phyloP scores from a whole-genome alignment of 2,329 filamentous ascomycete species.

The Tolypocladium amazonense region DNA sequence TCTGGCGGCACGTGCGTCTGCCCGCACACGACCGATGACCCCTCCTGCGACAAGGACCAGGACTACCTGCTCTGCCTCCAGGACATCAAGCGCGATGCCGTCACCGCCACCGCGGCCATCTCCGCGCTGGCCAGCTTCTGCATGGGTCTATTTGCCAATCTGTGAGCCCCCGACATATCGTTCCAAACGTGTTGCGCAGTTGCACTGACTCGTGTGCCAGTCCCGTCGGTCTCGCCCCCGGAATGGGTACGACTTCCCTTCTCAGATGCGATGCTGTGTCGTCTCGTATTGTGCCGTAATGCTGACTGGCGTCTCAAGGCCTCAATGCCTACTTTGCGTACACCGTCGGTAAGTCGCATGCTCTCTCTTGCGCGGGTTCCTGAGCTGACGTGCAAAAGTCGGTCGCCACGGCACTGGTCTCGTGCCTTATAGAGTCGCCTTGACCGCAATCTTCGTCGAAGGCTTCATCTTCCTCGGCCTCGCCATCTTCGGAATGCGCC shows the following conservation, averaged over 20 bases:
- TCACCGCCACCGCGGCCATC: constrained; percentile 79
- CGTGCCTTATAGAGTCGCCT: constrained; percentile 63
- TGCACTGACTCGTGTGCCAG: constrained; percentile 7
- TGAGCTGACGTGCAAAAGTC: constrained; percentile 29
- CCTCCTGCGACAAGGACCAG: constrained; percentile 39
- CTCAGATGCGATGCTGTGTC: neutral
- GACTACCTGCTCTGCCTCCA: constrained; percentile 54
- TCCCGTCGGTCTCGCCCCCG: constrained; percentile 28
- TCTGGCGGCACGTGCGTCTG: constrained; percentile 71
- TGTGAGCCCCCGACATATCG: constrained; percentile 30
- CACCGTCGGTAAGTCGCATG: constrained; percentile 30
- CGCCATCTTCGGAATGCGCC: constrained; percentile 69
- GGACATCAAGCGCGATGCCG: constrained; percentile 63
- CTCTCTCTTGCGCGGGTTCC: constrained; percentile 1
- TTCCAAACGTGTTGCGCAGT: neutral
- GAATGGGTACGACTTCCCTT: constrained; percentile 24
- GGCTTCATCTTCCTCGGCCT: constrained; percentile 76
- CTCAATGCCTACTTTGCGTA: constrained; percentile 84
- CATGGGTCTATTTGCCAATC: constrained; percentile 75
- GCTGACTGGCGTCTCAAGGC: constrained; percentile 21
- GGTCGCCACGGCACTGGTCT: constrained; percentile 64
- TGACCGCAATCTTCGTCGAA: constrained; percentile 83
- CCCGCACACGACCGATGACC: constrained; percentile 37
- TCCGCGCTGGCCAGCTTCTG: constrained; percentile 68
- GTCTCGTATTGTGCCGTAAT: neutral